Base-by-base conservation (phyloP, 2,329 filamentous ascomycete species). In the Chaetomiaceae sp. region DNA sequence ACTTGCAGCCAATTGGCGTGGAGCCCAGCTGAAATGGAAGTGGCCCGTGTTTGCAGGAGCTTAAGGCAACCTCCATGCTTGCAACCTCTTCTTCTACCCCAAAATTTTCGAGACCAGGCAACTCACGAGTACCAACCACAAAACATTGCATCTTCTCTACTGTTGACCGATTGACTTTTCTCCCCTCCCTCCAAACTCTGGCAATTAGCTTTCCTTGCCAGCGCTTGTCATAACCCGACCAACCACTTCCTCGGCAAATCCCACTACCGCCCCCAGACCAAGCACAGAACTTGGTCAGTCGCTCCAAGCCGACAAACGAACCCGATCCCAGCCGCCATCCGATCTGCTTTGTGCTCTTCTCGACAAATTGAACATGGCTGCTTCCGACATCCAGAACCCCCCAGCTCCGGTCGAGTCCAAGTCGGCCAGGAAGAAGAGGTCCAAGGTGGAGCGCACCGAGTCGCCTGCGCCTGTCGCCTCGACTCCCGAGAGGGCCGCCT, bases 361-460 rank as follows among this genome's bases (percentile, higher is more conserved):
- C 31, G 12, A 37, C 13, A 39, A 14, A 50, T 39, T 19, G 60
- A 64, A 60, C 58, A 87, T 90, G 86, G 78, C 88, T 68, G 75
- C 82, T 48, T 65, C 82, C 59, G 68, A 78, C 57, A 75, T 81
- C 62, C 78, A 82, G 67, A 85, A 85, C 71, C 77, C 85, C 58
- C 74, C 79, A 60, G 72, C 75, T 58, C 75, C 77, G 63, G 67
- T 76, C 61, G 80, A 86, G 59, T 76, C 83, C 61, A 86, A 87
- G 73, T 76, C 79, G 55, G 75, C 81, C 57, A 82, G 78, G 72
- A 86, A 85, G 77, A 87, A 87, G 78, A 82, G 82, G 75, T 72
- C 76, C 57, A 81, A 77, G 72, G 67, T 67, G 50, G 70, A 70
- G 60, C 75, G 77, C 58, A 77, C 72, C 63, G 75, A 78, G 51